Conservation (phyloP, 1,139 yeast genomes). For the Kodamaea sp. region DNA sequence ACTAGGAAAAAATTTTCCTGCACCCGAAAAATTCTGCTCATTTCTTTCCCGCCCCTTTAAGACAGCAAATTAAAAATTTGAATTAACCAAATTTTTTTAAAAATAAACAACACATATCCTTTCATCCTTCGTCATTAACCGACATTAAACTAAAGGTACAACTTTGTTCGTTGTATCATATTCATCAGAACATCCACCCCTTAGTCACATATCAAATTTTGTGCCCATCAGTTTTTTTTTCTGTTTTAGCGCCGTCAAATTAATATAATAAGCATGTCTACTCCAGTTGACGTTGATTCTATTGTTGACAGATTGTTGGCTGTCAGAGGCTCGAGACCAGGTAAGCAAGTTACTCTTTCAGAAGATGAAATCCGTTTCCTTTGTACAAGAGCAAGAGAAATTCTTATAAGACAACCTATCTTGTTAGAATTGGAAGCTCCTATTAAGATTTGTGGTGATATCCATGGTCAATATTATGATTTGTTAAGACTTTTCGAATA, state of each 20-base stretch:
- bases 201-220: neutral
- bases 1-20: too few species aligned
- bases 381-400: slow-evolving; percentile 96
- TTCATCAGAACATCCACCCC: neutral
- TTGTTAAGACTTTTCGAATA: slow-evolving; percentile 91
- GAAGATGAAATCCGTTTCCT: slow-evolving; percentile 93
- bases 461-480: slow-evolving; percentile 97
- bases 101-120: too few species aligned
- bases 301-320: slow-evolving; percentile 95
- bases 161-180: too few species aligned
- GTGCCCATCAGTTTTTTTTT: neutral
- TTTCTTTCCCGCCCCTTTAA: too few species aligned
- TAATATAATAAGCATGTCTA: slow-evolving; percentile 5
- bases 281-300: slow-evolving; percentile 83
- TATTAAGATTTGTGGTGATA: slow-evolving; percentile 91
- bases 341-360: slow-evolving; percentile 89
- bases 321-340: slow-evolving; percentile 97
- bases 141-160: too few species aligned
- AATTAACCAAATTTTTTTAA: too few species aligned
- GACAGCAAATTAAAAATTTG: too few species aligned
- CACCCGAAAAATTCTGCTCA: too few species aligned
- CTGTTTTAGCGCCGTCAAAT: neutral
- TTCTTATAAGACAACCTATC: slow-evolving; percentile 96
- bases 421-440: slow-evolving; percentile 95
- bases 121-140: too few species aligned